A percentile compares a stretch with the other conserved stretches of the same genome.
phyloP scores from a whole-genome alignment of 192 early-diverging fungal species.

The Backusella parvicylindrica region DNA sequence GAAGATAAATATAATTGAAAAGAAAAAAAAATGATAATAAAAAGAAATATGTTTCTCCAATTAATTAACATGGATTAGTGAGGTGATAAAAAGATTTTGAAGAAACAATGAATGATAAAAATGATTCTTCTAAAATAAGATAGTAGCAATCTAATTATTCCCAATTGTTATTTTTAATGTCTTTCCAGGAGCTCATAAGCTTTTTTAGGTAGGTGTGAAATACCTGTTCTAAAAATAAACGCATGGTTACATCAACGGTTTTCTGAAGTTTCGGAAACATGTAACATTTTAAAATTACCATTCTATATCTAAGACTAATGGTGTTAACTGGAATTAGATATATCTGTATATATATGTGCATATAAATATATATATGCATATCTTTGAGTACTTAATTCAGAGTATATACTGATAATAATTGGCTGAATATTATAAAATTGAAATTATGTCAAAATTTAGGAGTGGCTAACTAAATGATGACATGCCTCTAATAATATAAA shows the following conservation, averaged over 20 bases:
- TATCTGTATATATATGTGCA: background rate
- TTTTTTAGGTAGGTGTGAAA: background rate
- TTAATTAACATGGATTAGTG: background rate
- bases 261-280: constrained; percentile 3
- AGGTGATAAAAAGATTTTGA: background rate
- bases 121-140: background rate
- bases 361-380: background rate
- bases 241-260: background rate
- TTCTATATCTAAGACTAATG: background rate
- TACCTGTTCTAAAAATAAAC: background rate
- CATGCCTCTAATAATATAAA: background rate
- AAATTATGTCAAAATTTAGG: background rate
- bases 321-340: background rate
- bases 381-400: background rate
- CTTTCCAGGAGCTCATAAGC: background rate
- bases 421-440: background rate
- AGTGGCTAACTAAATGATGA: background rate
- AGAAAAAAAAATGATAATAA: background rate
- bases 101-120: background rate
- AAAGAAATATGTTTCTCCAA: background rate
- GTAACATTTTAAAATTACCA: background rate
- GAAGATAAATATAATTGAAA: background rate
- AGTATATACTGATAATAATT: background rate
- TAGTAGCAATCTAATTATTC: background rate
- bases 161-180: background rate